Evolutionary conservation across 2,329 filamentous ascomycete species (phyloP), one percentile per base, ranked within the genome.

Genomic region (Fusarium neocosmosporiellum): DNA sequence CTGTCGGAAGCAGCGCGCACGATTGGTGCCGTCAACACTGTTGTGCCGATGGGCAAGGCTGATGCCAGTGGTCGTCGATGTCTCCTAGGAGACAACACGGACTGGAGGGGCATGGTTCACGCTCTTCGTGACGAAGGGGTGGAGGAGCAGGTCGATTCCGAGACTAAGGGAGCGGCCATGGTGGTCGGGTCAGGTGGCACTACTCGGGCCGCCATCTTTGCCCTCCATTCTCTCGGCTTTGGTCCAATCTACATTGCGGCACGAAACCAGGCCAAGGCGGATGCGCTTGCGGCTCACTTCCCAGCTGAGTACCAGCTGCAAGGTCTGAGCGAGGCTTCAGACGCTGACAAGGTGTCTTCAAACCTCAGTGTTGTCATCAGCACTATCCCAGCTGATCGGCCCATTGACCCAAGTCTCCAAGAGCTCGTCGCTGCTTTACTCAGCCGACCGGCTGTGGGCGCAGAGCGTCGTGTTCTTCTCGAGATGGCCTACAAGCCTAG

Each of bases 401-500:
- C 95, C 1, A 93, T 98, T 70, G 95, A 98, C 72, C 77, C 88
- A 1, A 84, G 83, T 13, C 91, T 98, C 82, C 87, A 88, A 24
- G 89, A 91, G 74, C 86, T 93, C 2, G 83, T 98, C 11, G 82
- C 84, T 7, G 82, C 86, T 18, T 77, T 90, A 36, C 79, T 91
- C n/a, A 83, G 84, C 66, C 81, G 81, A 27, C 82, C 78, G 69
- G 80, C 77, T 69, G 77, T 63, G 76, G 80, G 78, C 71, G 65
- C 65, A 27, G 82, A 83, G 7, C 83, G 82, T 29, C 88, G 89
- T 22, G 89, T 96, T 14, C 83, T 98, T 69, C 84, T 98, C 5
- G 96, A 99, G 82, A 98, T 99, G 95, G 96, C 96, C 2, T 99
- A 99, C 83, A 97, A 96, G 82, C 96, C 96, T 22, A 86, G 89